These are phyloP conservation scores for Chenopodium berlandieri DNA, from an alignment of 148 eudicot genomes.

Conservation along the genomic window DNA sequence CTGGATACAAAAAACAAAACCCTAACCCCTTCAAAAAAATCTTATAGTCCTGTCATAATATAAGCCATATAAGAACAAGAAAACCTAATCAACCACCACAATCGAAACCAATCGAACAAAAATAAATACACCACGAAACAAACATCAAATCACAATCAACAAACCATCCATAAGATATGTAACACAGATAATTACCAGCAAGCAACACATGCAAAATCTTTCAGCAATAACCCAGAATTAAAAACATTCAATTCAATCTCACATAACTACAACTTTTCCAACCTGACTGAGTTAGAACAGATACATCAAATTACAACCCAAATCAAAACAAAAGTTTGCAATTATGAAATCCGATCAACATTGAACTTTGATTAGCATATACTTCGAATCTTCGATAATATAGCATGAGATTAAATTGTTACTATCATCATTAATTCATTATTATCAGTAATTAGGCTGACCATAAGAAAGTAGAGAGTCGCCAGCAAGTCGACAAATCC, in stretches of 20 bases:
- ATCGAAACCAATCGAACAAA: background rate
- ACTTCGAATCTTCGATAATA: too few relatives aligned
- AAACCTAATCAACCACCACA: background rate
- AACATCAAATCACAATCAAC: background rate
- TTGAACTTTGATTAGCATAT: too few relatives aligned
- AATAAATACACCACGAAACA: background rate
- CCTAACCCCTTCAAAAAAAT: too few relatives aligned
- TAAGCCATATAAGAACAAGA: background rate
- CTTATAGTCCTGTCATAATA: background rate
- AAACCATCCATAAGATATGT: background rate
- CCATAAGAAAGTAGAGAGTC: conserved; percentile 57
- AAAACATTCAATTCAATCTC: background rate
- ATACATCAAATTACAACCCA: background rate
- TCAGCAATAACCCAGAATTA: background rate
- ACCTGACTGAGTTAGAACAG: background rate
- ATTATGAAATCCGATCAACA: too few relatives aligned
- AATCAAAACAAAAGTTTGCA: too few relatives aligned
- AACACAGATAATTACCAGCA: background rate
- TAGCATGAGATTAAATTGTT: too few relatives aligned
- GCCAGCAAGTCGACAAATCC: conserved; percentile 70
- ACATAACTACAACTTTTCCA: background rate
- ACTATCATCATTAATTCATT: too few relatives aligned
- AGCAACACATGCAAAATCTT: background rate
- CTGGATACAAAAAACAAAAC: background rate
- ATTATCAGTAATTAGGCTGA: conserved; percentile 16